Evolutionary conservation across 1,284 basidiomycete genomes (phyloP).

Genomic region (Rhodotorula sp.): DNA sequence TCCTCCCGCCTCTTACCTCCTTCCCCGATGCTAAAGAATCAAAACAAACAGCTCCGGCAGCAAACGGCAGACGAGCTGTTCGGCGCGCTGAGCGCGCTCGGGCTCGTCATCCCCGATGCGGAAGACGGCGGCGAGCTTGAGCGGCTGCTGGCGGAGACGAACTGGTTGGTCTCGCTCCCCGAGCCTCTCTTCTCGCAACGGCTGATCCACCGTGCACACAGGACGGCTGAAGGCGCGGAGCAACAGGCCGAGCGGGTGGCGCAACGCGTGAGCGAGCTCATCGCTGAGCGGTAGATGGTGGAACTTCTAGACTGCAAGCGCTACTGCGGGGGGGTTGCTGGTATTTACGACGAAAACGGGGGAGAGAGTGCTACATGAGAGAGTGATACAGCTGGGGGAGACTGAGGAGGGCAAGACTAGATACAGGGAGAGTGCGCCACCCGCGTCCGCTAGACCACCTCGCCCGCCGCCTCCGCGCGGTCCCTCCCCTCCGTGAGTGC

Average conservation of each 20-base stretch:
- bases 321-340: too few relatives aligned
- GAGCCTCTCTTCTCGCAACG: neutral
- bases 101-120: slow-evolving; percentile 54
- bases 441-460: neutral
- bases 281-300: neutral
- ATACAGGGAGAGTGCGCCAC: neutral
- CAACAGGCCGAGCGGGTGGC: neutral
- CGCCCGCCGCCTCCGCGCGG: neutral
- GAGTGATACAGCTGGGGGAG: neutral
- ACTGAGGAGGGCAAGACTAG: neutral
- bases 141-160: slow-evolving; percentile 74
- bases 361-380: too few relatives aligned
- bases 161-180: slow-evolving; percentile 61
- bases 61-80: slow-evolving; percentile 80
- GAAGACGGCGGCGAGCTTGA: slow-evolving; percentile 63
- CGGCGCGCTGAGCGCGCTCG: slow-evolving; percentile 67
- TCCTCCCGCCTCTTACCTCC: slow-evolving; percentile 10
- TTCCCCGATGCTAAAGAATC: neutral
- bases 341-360: too few relatives aligned
- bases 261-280: neutral
- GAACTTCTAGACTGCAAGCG: too few relatives aligned
- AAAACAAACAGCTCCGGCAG: slow-evolving; percentile 63
- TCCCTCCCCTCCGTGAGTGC: neutral
- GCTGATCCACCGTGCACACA: neutral
- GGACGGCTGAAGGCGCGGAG: neutral